These are phyloP conservation scores for Ambrosiella xylebori DNA, from an alignment of 2,329 filamentous ascomycete genomes.

Conservation along the genomic window DNA sequence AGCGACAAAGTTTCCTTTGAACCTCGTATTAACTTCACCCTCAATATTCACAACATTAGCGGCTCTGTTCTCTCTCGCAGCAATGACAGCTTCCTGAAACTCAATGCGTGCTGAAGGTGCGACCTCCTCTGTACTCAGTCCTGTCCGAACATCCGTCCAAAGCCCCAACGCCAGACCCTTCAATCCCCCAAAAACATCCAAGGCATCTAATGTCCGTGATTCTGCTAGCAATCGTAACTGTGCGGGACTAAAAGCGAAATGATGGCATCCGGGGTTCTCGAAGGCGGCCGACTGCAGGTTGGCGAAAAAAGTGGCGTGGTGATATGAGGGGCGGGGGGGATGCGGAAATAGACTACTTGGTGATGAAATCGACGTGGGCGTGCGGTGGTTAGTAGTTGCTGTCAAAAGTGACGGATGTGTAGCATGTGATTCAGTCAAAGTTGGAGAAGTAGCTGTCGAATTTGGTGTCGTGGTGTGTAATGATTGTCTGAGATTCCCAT, in stretches of 20 bases:
- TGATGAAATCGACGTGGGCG: not conserved
- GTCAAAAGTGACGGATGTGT: conserved; percentile 3
- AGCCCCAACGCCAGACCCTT: conserved; percentile 34
- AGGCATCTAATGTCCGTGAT: conserved; percentile 30
- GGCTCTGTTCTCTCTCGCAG: conserved; percentile 20
- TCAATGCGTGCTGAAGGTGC: conserved; percentile 26
- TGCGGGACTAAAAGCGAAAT: conserved; percentile 36
- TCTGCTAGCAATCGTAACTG: conserved; percentile 36
- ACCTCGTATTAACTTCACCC: not conserved
- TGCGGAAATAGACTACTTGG: not conserved
- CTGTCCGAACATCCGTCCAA: conserved; percentile 29
- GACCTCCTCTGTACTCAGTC: conserved; percentile 34
- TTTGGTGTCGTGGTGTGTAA: not conserved
- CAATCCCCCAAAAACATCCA: conserved; percentile 35
- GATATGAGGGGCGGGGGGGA: not conserved
- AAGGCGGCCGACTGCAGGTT: conserved; percentile 8
- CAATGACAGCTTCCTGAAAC: conserved; percentile 31
- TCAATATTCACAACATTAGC: conserved; percentile 15
- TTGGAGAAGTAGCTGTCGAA: conserved; percentile 2
- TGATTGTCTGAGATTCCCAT: not conserved
- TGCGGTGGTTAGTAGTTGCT: not conserved
- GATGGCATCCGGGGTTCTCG: conserved; percentile 19
- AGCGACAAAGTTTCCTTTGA: not conserved
- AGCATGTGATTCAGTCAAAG: not conserved
- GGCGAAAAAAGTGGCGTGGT: conserved; percentile 2